These are phyloP conservation scores for Quercus phellos DNA, from an alignment of 331 rosid species.

Conservation along the genomic window DNA sequence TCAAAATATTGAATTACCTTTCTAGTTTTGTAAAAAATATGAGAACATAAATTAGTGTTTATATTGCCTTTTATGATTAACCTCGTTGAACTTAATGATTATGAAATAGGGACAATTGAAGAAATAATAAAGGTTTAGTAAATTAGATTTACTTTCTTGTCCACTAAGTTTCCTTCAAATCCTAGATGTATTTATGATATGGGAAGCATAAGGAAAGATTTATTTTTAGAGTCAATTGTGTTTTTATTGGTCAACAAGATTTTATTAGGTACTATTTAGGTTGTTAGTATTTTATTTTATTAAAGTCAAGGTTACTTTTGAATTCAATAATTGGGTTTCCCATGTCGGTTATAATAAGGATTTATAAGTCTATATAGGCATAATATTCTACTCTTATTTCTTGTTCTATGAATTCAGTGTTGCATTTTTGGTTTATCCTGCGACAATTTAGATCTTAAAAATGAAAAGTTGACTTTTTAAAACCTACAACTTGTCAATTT, in stretches of 20 bases:
- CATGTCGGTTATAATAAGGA: no score
- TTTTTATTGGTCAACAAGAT: no score
- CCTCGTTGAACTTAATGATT: background rate
- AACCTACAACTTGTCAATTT: background rate
- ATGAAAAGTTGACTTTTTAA: background rate
- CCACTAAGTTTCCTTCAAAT: conserved; percentile 2
- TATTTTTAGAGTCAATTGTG: no score
- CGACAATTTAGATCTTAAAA: background rate
- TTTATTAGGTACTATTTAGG: no score
- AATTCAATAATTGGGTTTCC: no score
- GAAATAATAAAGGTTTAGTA: background rate
- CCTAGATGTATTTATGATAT: background rate
- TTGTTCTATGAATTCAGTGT: no score
- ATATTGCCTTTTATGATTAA: conserved; percentile 5
- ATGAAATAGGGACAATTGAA: background rate
- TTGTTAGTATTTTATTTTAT: no score
- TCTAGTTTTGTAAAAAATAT: conserved; percentile 3
- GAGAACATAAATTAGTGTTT: background rate
- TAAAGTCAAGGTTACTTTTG: no score
- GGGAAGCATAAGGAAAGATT: no score
- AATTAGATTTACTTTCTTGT: background rate
- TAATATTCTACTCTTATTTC: no score
- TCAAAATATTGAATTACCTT: background rate
- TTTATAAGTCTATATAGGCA: no score
- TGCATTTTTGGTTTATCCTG: no score